Percentiles rank a stretch among this genome's conserved stretches.
Evolutionary conservation across 176 grass and related monocot species (phyloP).

Genomic region (Carex pumila): DNA sequence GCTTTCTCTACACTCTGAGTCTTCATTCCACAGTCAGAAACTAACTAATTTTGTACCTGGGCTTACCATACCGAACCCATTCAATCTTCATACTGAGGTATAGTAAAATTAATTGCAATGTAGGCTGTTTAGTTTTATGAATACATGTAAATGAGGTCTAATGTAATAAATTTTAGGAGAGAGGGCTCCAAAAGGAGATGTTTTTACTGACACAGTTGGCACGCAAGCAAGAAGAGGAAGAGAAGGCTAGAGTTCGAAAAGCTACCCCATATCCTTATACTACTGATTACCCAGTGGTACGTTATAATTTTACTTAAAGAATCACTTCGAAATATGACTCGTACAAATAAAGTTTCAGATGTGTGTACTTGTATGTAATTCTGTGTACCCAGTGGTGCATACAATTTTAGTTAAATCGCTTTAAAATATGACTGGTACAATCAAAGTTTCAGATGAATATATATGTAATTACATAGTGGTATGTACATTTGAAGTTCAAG

Average conservation of each 20-base stretch:
- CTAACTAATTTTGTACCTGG: slow-evolving; percentile 33
- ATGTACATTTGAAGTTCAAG: slow-evolving; percentile 28
- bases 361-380: neutral
- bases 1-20: slow-evolving; percentile 73
- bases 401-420: slow-evolving; percentile 13
- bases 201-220: slow-evolving; percentile 44
- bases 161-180: slow-evolving; percentile 46
- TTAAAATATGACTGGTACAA: neutral
- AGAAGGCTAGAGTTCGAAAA: slow-evolving; percentile 61
- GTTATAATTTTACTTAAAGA: neutral
- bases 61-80: slow-evolving; percentile 68
- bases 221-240: slow-evolving; percentile 70
- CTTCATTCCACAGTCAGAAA: slow-evolving; percentile 47
- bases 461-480: neutral
- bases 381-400: slow-evolving; percentile 23
- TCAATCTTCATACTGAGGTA: slow-evolving; percentile 86
- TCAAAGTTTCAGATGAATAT: neutral
- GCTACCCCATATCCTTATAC: slow-evolving; percentile 92
- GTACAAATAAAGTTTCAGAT: too few relatives aligned
- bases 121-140: slow-evolving; percentile 1
- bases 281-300: slow-evolving; percentile 90
- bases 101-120: neutral
- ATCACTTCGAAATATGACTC: neutral
- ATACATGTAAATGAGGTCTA: neutral
- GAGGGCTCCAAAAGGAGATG: slow-evolving; percentile 73